phyloP scores from a whole-genome alignment of 805 yeast genomes.

The Scheffersomyces amazonensis region DNA sequence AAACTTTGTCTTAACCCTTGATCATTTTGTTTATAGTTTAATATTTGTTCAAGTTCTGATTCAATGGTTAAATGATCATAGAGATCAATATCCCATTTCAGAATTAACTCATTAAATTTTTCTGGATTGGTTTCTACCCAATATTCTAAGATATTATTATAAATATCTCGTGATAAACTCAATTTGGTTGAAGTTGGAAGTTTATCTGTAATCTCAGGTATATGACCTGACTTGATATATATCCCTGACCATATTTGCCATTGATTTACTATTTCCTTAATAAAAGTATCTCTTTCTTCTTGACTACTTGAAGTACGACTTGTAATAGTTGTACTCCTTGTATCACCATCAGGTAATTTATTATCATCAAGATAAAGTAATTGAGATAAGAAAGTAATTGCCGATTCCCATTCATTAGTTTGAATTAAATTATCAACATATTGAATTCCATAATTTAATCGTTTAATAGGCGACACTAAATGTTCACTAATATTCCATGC shows the following conservation, averaged over 20 bases:
- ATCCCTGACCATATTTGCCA: conserved; percentile 68
- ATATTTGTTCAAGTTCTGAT: conserved; percentile 42
- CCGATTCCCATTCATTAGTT: conserved; percentile 51
- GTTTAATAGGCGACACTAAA: conserved; percentile 46
- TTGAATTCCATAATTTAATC: conserved; percentile 59
- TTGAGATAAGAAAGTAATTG: conserved; percentile 46
- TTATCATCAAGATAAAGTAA: conserved; percentile 15
- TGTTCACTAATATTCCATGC: conserved; percentile 80
- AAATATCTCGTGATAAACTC: conserved; percentile 24
- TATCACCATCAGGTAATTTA: conserved; percentile 25
- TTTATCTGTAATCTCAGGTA: conserved; percentile 43
- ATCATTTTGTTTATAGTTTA: conserved; percentile 26
- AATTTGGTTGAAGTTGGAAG: conserved; percentile 52
- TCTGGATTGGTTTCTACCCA: conserved; percentile 33
- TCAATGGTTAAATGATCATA: conserved; percentile 48
- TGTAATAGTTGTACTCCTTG: conserved; percentile 29
- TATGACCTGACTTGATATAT: conserved; percentile 48
- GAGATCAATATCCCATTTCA: conserved; percentile 56
- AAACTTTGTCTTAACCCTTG: conserved; percentile 38
- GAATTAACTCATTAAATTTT: conserved; percentile 41
- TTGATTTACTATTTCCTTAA: conserved; percentile 27
- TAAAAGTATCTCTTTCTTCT: conserved; percentile 16
- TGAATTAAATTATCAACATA: conserved; percentile 46
- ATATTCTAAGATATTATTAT: conserved; percentile 45
- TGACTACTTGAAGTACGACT: conserved; percentile 9